Evolutionary conservation across 2,329 filamentous ascomycete genomes (phyloP).

Genomic region (Mycosphaerella arachidis): DNA sequence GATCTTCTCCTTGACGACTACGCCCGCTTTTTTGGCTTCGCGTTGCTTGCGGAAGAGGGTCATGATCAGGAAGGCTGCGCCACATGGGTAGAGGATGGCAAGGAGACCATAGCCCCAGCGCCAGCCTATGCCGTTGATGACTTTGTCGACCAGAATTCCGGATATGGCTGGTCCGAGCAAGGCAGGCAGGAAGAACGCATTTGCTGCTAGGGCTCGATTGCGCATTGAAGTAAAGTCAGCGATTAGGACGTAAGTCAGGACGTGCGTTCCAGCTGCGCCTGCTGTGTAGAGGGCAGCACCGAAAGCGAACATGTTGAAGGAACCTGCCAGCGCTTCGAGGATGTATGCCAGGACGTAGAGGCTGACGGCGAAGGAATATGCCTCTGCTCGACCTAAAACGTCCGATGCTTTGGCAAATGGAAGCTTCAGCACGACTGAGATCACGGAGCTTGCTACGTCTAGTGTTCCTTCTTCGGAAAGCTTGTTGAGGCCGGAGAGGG

Average conservation of each 20-base stretch:
- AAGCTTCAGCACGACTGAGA: slow-evolving; percentile 39
- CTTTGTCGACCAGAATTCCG: slow-evolving; percentile 40
- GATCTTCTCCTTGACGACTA: slow-evolving; percentile 26
- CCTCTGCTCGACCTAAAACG: slow-evolving; percentile 39
- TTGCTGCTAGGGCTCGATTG: slow-evolving; percentile 39
- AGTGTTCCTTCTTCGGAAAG: slow-evolving; percentile 36
- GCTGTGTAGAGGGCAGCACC: slow-evolving; percentile 37
- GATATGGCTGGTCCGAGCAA: slow-evolving; percentile 41
- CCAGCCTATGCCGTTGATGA: slow-evolving; percentile 41
- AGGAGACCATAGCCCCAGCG: slow-evolving; percentile 45
- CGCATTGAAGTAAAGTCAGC: slow-evolving; percentile 41
- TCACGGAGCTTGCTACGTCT: slow-evolving; percentile 36
- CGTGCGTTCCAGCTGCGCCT: slow-evolving; percentile 38
- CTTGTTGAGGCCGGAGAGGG: slow-evolving; percentile 37
- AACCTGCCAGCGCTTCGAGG: slow-evolving; percentile 35
- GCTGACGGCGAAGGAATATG: slow-evolving; percentile 34
- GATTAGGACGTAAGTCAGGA: slow-evolving; percentile 41
- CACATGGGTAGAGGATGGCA: slow-evolving; percentile 40
- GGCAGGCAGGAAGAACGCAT: slow-evolving; percentile 38
- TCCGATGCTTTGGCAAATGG: slow-evolving; percentile 43
- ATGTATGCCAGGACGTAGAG: slow-evolving; percentile 39
- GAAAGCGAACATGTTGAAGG: slow-evolving; percentile 36
- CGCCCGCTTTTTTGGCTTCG: slow-evolving; percentile 30
- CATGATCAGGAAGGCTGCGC: slow-evolving; percentile 35
- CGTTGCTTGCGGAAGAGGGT: slow-evolving; percentile 38